phyloP scores from a whole-genome alignment of 768 basidiomycete genomes.

The Lyophyllum decastes region DNA sequence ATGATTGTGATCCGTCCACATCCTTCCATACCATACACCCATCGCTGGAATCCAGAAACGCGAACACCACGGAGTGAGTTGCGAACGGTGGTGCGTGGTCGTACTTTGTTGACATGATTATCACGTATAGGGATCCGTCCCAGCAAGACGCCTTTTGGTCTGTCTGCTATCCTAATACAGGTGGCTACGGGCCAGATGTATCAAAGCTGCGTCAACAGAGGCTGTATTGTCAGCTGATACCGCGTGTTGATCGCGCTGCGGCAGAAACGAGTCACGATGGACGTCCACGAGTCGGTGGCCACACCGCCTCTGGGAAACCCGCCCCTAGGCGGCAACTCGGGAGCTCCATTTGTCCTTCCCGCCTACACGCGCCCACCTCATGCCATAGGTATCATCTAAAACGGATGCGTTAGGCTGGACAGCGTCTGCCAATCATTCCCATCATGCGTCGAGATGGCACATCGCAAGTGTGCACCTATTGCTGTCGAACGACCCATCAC shows the following conservation, averaged over 20 bases:
- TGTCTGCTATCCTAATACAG: background rate
- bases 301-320: background rate
- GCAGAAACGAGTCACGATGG: background rate
- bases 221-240: background rate
- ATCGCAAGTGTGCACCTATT: background rate
- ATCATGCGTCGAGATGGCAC: background rate
- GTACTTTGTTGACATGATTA: background rate
- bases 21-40: background rate
- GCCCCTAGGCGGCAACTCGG: background rate
- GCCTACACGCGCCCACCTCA: background rate
- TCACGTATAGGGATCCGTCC: background rate
- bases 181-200: background rate
- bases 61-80: background rate
- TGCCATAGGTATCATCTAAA: background rate
- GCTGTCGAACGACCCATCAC: background rate
- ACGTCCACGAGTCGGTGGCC: background rate
- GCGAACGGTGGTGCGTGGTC: background rate
- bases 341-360: background rate
- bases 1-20: background rate
- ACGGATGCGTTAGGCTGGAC: background rate
- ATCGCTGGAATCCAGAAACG: background rate
- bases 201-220: background rate
- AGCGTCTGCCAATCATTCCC: background rate
- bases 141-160: background rate
- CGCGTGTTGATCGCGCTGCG: background rate